Evolutionary conservation across 2,329 filamentous ascomycete species (phyloP).

Genomic region (Rosellinia necatrix): DNA sequence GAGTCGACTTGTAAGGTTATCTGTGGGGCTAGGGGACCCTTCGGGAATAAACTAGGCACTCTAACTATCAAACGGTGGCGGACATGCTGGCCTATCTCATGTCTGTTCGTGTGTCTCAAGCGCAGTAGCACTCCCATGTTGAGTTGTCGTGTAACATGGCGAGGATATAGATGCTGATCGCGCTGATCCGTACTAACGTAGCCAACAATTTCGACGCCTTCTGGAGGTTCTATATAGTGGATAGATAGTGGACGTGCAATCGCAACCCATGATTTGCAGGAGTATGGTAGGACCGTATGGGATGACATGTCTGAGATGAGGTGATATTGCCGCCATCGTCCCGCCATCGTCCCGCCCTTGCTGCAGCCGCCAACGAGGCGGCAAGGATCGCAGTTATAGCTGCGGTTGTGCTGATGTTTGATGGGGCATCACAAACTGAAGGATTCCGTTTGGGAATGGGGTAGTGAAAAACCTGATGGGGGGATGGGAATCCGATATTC

Average conservation of each 20-base stretch:
- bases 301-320: constrained; percentile 18
- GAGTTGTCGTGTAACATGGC: constrained; percentile 11
- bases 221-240: too few relatives aligned
- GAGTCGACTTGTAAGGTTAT: too few relatives aligned
- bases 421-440: background rate
- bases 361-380: background rate
- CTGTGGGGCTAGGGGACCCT: background rate
- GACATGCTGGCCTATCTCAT: background rate
- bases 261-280: background rate
- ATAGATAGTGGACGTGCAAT: too few relatives aligned
- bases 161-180: constrained; percentile 16
- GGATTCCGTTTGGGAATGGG: background rate
- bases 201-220: constrained; percentile 5
- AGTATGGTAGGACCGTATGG: background rate
- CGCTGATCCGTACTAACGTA: constrained; percentile 18
- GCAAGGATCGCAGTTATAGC: background rate
- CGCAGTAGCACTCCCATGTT: constrained; percentile 12
- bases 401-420: background rate
- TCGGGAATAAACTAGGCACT: constrained; percentile 1
- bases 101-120: constrained; percentile 15
- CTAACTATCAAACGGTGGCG: background rate
- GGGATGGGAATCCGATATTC: background rate
- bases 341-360: background rate
- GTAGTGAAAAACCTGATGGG: background rate
- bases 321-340: too few relatives aligned